Percentiles rank a stretch among this genome's conserved stretches.
phyloP scores from a whole-genome alignment of 129 eudicot species.

The Flaveria sonorensis region DNA sequence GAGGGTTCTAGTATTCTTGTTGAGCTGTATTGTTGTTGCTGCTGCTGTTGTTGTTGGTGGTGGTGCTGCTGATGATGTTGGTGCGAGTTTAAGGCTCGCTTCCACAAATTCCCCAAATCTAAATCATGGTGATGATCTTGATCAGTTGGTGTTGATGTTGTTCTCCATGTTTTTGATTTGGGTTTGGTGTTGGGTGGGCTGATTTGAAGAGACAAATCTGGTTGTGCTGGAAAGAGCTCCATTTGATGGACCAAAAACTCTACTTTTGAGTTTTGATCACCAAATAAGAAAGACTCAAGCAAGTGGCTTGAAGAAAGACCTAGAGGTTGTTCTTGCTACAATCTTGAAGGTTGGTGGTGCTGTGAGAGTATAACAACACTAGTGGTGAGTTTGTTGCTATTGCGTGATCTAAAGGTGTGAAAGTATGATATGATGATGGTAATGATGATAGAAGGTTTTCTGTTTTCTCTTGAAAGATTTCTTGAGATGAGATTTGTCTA shows the following conservation, averaged over 20 bases:
- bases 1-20: slow-evolving; percentile 38
- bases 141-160: slow-evolving; percentile 32
- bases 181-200: slow-evolving; percentile 84
- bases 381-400: slow-evolving; percentile 14
- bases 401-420: slow-evolving; percentile 29
- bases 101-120: slow-evolving; percentile 77
- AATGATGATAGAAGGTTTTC: slow-evolving; percentile 14
- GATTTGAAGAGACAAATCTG: slow-evolving; percentile 94
- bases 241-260: slow-evolving; percentile 36
- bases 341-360: slow-evolving; percentile 25
- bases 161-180: slow-evolving; percentile 58
- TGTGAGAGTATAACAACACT: slow-evolving; percentile 12
- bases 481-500: slow-evolving; percentile 42
- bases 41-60: slow-evolving; percentile 21
- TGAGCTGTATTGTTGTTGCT: slow-evolving; percentile 31
- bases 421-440: slow-evolving; percentile 22
- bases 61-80: slow-evolving; percentile 30
- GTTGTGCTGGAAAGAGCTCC: slow-evolving; percentile 99
- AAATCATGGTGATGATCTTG: slow-evolving; percentile 48
- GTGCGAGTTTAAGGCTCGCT: slow-evolving; percentile 68
- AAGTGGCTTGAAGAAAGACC: neutral
- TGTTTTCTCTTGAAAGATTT: slow-evolving; percentile 27
- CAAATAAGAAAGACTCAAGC: slow-evolving; percentile 19
- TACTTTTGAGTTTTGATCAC: slow-evolving; percentile 30
- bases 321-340: slow-evolving; percentile 22